These are phyloP conservation scores for Emmonsia crescens DNA, from an alignment of 2,329 filamentous ascomycete species.

Conservation along the genomic window DNA sequence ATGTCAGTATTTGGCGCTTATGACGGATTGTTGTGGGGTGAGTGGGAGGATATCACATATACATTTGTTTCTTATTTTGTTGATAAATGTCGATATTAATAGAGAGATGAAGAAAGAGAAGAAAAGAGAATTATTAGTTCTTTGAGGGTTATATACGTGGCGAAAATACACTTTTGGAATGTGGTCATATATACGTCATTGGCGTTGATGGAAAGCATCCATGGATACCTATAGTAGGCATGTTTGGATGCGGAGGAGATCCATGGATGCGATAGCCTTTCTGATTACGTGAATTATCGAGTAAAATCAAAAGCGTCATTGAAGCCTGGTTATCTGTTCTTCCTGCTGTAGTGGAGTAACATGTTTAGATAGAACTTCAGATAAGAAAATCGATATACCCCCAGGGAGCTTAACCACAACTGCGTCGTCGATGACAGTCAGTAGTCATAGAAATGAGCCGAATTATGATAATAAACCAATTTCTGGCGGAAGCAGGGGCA, in stretches of 20 bases:
- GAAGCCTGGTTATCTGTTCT: too few species aligned
- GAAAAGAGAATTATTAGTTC: background rate
- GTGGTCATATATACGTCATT: background rate
- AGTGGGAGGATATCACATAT: background rate
- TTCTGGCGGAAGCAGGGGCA: background rate
- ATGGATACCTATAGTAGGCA: too few species aligned
- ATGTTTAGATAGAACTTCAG: too few species aligned
- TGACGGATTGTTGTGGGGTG: too few species aligned
- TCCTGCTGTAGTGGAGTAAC: too few species aligned
- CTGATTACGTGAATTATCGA: too few species aligned
- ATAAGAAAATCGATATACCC: background rate
- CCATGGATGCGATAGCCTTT: too few species aligned
- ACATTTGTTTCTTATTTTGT: background rate
- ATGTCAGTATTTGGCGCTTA: background rate
- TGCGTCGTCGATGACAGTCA: background rate
- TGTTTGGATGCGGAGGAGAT: too few species aligned
- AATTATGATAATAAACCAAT: background rate
- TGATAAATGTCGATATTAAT: background rate
- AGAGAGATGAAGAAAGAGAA: background rate
- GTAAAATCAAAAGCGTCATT: too few species aligned
- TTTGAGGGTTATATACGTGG: background rate
- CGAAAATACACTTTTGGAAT: background rate
- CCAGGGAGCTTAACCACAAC: background rate
- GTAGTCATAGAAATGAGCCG: background rate
- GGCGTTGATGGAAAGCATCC: too few species aligned